Evolutionary conservation across 2,329 filamentous ascomycete species (phyloP).

Genomic region (Fusarium veterinarium): DNA sequence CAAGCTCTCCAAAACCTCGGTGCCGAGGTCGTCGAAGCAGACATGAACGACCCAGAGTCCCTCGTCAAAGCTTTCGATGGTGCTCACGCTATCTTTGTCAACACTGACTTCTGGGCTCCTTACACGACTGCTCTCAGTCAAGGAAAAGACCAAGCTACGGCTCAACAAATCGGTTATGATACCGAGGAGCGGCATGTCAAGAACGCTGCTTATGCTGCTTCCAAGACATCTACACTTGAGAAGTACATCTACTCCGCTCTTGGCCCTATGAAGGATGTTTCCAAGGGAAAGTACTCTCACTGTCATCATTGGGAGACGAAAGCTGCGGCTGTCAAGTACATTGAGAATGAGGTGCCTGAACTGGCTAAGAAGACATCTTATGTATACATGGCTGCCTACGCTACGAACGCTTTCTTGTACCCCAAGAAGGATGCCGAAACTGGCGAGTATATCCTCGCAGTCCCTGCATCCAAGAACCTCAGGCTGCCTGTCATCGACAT

Average conservation of each 20-base stretch:
- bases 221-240: constrained; percentile 52
- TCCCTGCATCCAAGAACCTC: constrained; percentile 42
- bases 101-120: constrained; percentile 64
- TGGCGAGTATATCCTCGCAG: constrained; percentile 48
- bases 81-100: constrained; percentile 61
- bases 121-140: constrained; percentile 54
- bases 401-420: constrained; percentile 36
- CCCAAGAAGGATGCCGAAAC: constrained; percentile 41
- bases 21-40: constrained; percentile 56
- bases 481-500: constrained; percentile 56
- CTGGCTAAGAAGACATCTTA: constrained; percentile 55
- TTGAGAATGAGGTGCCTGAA: constrained; percentile 53
- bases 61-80: constrained; percentile 55
- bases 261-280: constrained; percentile 58
- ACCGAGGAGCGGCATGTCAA: constrained; percentile 62
- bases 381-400: constrained; percentile 42
- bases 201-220: constrained; percentile 65
- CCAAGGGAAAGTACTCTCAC: constrained; percentile 55
- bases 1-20: constrained; percentile 53
- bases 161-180: constrained; percentile 55
- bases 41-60: constrained; percentile 54
- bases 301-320: constrained; percentile 64
- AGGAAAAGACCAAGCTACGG: constrained; percentile 48
- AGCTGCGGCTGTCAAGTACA: constrained; percentile 59
- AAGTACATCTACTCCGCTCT: constrained; percentile 63